phyloP scores from a whole-genome alignment of 1,284 basidiomycete genomes.

The Garcileccinum viscosum region DNA sequence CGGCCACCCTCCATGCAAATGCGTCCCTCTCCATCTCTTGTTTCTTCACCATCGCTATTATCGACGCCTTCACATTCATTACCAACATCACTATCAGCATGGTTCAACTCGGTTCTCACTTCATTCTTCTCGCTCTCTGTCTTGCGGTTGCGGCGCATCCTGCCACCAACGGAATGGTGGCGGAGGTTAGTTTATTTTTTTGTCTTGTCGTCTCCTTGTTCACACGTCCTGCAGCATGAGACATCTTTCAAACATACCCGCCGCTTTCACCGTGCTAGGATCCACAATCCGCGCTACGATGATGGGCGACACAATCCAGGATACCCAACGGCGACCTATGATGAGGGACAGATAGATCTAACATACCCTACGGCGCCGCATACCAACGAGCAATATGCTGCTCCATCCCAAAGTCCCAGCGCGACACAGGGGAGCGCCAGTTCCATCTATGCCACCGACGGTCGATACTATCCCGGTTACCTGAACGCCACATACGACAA shows the following conservation, averaged over 20 bases:
- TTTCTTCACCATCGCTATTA: slow-evolving; percentile 23
- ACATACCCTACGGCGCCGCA: not conserved
- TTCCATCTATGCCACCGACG: slow-evolving; percentile 15
- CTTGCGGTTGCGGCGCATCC: slow-evolving; percentile 34
- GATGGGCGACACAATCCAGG: slow-evolving; percentile 30
- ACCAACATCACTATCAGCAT: slow-evolving; percentile 36
- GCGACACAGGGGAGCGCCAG: not conserved
- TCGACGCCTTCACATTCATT: slow-evolving; percentile 33
- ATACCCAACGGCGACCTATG: slow-evolving; percentile 18
- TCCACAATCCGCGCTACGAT: slow-evolving; percentile 21
- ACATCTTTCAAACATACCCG: slow-evolving; percentile 12
- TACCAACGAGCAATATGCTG: not conserved
- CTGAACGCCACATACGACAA: slow-evolving; percentile 26
- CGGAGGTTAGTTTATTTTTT: slow-evolving; percentile 21
- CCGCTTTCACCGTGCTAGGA: slow-evolving; percentile 20
- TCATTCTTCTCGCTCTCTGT: slow-evolving; percentile 38
- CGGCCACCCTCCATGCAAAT: not conserved
- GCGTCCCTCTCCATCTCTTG: slow-evolving; percentile 6
- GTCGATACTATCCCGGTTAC: slow-evolving; percentile 25
- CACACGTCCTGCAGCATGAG: slow-evolving; percentile 18
- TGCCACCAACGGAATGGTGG: slow-evolving; percentile 5
- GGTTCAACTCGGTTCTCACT: slow-evolving; percentile 37
- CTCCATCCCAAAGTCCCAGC: not conserved
- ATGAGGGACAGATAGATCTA: slow-evolving; percentile 18
- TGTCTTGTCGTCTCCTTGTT: slow-evolving; percentile 4